Evolutionary conservation across 164 flowering plant genomes (phyloP), one percentile per base, ranked within the genome.

Genomic region (Dillenia turbinata): DNA sequence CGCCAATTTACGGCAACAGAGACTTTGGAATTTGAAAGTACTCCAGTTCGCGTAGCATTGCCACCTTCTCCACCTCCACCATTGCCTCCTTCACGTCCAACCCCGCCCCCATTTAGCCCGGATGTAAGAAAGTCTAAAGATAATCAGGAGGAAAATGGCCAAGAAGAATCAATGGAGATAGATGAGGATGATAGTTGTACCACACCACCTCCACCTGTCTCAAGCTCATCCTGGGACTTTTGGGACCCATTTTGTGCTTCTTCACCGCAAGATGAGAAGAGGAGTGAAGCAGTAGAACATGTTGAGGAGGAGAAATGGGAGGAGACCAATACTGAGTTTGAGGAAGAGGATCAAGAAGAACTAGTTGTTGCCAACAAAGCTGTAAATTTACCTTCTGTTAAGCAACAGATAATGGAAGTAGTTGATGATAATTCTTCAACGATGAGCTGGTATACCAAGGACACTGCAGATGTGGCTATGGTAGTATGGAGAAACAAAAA

Each of bases 1-100:
- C 63, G 91, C 60, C 98, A 92, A 60, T 89, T 92, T 65, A 82
- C 94, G 0, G 98, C 89, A 53, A 73, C 85, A 2, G 94, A 86
- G 46, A 72, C 82, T 8, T 61, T 78, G 15, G 89, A 87, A 65
- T 74, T 78, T n/a, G 87, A 81, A 6, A 49, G 54, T 45, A 56
- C 70, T 9, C 19, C 67, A 12, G 57, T 69, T 62, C 68, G 68
- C 43, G 33, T 59, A 9, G 66, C 67, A 56, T 58, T 73, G 61
- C 84, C 86, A 24, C 75, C 83, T 13, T 81, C 85, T 1, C 81
- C 82, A 0, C 87, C 90, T 7, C 85, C 77, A 2, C 78, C 86
- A 22, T 65, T 75, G 49, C 90, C 89, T 44, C 94, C 92, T 48
- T 68, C 89, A 12, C 89, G 85, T 16, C 93, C 93, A 0, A 85